phyloP scores from a whole-genome alignment of 2,329 filamentous ascomycete species.

The Colletotrichum truncatum region DNA sequence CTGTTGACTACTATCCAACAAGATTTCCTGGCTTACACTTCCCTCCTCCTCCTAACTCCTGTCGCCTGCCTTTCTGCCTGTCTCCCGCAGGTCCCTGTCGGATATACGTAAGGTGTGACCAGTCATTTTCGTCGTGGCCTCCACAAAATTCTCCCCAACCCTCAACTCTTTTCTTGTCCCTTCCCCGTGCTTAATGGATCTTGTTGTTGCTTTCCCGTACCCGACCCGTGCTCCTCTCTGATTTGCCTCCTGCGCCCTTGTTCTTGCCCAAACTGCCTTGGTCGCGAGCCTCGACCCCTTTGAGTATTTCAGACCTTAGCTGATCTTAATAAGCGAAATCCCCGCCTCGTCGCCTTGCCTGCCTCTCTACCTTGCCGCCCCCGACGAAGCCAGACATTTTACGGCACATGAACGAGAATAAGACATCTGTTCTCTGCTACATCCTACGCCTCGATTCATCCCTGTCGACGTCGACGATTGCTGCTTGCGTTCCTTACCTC shows the following conservation, averaged over 20 bases:
- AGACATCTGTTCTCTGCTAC: neutral
- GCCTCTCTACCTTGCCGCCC: neutral
- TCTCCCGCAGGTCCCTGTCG: constrained; percentile 5
- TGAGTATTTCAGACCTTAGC: neutral
- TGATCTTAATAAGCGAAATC: constrained; percentile 16
- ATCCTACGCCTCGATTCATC: neutral
- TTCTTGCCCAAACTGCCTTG: neutral
- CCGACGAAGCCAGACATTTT: neutral
- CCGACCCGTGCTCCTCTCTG: neutral
- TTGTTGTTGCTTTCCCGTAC: constrained; percentile 1
- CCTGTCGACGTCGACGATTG: constrained; percentile 10
- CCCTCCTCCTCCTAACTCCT: neutral
- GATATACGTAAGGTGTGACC: constrained; percentile 25
- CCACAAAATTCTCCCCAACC: constrained; percentile 18
- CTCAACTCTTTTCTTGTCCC: constrained; percentile 16
- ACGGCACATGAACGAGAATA: constrained; percentile 4
- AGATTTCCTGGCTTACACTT: neutral
- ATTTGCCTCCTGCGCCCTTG: neutral
- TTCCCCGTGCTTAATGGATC: constrained; percentile 13
- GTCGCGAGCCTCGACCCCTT: neutral
- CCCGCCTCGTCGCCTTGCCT: neutral
- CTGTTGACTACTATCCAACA: neutral
- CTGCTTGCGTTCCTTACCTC: neutral
- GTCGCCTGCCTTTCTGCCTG: constrained; percentile 1
- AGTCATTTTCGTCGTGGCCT: constrained; percentile 26